Evolutionary conservation across 2,329 filamentous ascomycete species (phyloP).

Genomic region (Calonectria honghensis): DNA sequence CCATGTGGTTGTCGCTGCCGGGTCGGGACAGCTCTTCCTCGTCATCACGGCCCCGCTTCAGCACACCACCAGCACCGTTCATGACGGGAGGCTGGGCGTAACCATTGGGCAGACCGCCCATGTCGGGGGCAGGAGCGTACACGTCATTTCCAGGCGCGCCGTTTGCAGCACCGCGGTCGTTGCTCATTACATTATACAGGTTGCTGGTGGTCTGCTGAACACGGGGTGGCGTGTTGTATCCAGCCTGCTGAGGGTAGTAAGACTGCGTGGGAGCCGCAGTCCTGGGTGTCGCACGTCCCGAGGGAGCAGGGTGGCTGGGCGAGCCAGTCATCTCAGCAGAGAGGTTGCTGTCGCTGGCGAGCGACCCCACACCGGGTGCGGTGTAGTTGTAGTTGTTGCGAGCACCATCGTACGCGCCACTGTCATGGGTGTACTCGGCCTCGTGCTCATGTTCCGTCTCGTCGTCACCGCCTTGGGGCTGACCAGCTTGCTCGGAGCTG

Average conservation of each 20-base stretch:
- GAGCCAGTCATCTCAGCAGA: slow-evolving; percentile 90
- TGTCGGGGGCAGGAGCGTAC: slow-evolving; percentile 80
- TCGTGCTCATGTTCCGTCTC: slow-evolving; percentile 85
- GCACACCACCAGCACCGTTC: slow-evolving; percentile 74
- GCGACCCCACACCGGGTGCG: slow-evolving; percentile 77
- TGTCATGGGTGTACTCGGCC: slow-evolving; percentile 91
- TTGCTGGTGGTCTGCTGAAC: slow-evolving; percentile 82
- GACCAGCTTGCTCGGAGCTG: slow-evolving; percentile 68
- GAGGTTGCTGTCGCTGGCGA: slow-evolving; percentile 85
- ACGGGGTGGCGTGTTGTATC: slow-evolving; percentile 88
- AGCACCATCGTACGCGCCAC: slow-evolving; percentile 82
- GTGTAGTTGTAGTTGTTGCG: slow-evolving; percentile 87
- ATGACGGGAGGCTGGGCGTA: slow-evolving; percentile 79
- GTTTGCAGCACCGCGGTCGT: slow-evolving; percentile 77
- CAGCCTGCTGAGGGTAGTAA: slow-evolving; percentile 81
- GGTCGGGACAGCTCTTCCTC: slow-evolving; percentile 77
- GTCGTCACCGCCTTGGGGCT: slow-evolving; percentile 77
- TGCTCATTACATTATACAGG: slow-evolving; percentile 92
- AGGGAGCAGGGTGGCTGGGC: slow-evolving; percentile 85
- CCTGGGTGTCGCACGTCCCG: slow-evolving; percentile 89
- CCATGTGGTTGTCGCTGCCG: slow-evolving; percentile 73
- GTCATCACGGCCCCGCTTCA: slow-evolving; percentile 74
- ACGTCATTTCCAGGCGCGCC: slow-evolving; percentile 80
- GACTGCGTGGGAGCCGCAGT: slow-evolving; percentile 82
- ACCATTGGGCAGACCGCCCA: slow-evolving; percentile 74